A percentile compares a stretch with the other conserved stretches of the same genome.
These are phyloP conservation scores for Scedosporium minutisporum DNA, from an alignment of 2,329 filamentous ascomycete species.

Conservation along the genomic window DNA sequence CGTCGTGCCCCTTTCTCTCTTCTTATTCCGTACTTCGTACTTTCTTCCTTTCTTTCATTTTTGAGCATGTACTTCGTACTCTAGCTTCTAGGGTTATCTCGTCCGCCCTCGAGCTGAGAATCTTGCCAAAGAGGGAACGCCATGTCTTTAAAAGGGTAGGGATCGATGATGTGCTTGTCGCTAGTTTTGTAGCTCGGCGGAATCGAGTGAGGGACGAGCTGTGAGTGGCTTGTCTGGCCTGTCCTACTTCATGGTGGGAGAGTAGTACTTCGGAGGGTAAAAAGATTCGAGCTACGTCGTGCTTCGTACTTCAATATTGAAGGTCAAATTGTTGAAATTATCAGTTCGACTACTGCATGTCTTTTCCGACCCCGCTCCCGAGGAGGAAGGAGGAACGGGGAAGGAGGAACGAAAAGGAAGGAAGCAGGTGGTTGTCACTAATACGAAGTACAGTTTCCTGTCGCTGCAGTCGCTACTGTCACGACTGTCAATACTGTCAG, in stretches of 20 bases:
- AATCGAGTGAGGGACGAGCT: background rate
- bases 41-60: background rate
- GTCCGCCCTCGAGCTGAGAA: too few species aligned
- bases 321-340: background rate
- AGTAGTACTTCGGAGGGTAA: conserved; percentile 23
- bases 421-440: too few species aligned
- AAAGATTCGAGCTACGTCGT: too few species aligned
- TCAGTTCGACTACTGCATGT: background rate
- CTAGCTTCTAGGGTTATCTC: background rate
- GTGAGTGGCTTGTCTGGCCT: background rate
- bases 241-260: background rate
- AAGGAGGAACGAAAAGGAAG: too few species aligned
- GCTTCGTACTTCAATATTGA: too few species aligned
- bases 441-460: too few species aligned
- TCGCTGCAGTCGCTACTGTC: too few species aligned
- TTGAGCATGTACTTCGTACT: background rate
- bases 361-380: background rate
- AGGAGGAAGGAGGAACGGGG: background rate
- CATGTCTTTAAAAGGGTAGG: background rate
- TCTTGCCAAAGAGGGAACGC: background rate
- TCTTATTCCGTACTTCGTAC: background rate
- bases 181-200: background rate
- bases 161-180: background rate
- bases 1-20: background rate
- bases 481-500: background rate